Percentiles rank a stretch among this genome's conserved stretches.
phyloP scores from a whole-genome alignment of 2,329 filamentous ascomycete genomes.

The Xylaria sp. region DNA sequence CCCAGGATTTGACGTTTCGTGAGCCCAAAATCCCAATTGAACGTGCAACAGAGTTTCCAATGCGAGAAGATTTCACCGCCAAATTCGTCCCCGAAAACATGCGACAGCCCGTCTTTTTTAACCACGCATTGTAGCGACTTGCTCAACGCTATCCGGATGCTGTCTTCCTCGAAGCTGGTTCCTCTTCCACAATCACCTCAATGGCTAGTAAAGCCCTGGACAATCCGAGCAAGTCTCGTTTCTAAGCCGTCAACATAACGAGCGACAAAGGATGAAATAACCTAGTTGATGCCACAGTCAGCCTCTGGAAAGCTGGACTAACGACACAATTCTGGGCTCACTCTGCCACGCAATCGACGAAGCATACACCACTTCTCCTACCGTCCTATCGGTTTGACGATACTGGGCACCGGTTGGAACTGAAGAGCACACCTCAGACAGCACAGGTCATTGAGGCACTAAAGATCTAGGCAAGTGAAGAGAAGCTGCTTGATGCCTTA shows the following conservation, averaged over 20 bases:
- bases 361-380: slow-evolving; percentile 45
- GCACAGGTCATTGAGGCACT: slow-evolving; percentile 16
- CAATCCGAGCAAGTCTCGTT: slow-evolving; percentile 26
- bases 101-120: slow-evolving; percentile 58
- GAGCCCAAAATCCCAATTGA: slow-evolving; percentile 51
- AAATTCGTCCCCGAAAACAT: slow-evolving; percentile 53
- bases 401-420: slow-evolving; percentile 53
- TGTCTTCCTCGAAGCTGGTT: slow-evolving; percentile 58
- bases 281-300: slow-evolving; percentile 45
- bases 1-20: slow-evolving; percentile 48
- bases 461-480: slow-evolving; percentile 10
- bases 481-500: slow-evolving; percentile 35
- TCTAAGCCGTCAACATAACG: slow-evolving; percentile 41
- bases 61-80: slow-evolving; percentile 10
- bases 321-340: slow-evolving; percentile 54
- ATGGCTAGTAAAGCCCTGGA: slow-evolving; percentile 49
- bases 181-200: slow-evolving; percentile 50
- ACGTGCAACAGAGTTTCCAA: slow-evolving; percentile 35
- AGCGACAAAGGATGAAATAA: slow-evolving; percentile 31
- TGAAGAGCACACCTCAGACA: slow-evolving; percentile 39
- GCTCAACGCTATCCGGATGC: slow-evolving; percentile 43
- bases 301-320: slow-evolving; percentile 56
- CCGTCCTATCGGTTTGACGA: slow-evolving; percentile 59
- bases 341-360: slow-evolving; percentile 43
- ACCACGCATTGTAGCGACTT: slow-evolving; percentile 56